Percentiles rank a stretch among this genome's conserved stretches.
Conservation (phyloP, 2,329 filamentous ascomycete species). For the Ilyonectria robusta region DNA sequence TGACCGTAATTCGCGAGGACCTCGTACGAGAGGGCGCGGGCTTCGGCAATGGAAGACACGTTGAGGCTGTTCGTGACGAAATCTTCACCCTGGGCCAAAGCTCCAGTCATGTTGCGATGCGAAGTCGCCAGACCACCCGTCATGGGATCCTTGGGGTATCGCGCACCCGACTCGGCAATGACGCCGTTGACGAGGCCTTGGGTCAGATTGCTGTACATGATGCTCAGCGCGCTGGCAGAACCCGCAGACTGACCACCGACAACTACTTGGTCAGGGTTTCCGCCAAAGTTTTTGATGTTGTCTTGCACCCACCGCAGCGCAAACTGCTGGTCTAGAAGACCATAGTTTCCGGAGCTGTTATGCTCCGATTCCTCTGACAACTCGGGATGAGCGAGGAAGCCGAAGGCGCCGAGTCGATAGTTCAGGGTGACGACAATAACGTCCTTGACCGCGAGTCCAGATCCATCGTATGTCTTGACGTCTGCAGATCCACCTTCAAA, state of each 20-base stretch:
- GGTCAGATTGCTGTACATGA: conserved; percentile 14
- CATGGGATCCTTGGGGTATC: conserved; percentile 7
- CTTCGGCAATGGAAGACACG: conserved; percentile 2
- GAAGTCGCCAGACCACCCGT: conserved; percentile 8
- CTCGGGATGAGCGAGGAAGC: conserved; percentile 17
- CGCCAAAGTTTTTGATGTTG: conserved; percentile 20
- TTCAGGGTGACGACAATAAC: conserved; percentile 18
- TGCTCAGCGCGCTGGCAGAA: conserved; percentile 8
- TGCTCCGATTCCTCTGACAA: conserved; percentile 9
- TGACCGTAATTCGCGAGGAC: not conserved
- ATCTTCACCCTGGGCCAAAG: not conserved
- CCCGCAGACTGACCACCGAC: conserved; percentile 17
- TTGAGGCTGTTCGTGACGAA: not conserved
- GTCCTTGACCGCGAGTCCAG: conserved; percentile 11
- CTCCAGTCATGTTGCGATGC: not conserved
- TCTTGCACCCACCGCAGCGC: conserved; percentile 20
- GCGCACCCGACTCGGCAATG: conserved; percentile 8
- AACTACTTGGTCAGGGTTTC: conserved; percentile 14
- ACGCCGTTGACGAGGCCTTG: conserved; percentile 12
- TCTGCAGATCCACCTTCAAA: conserved; percentile 17
- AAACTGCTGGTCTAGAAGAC: conserved; percentile 17
- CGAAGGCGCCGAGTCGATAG: conserved; percentile 15
- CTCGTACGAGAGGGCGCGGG: not conserved
- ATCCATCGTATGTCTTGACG: conserved; percentile 20
- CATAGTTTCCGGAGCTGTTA: conserved; percentile 14